Conservation (phyloP, 2,329 filamentous ascomycete species). For the Xylaria sp. region DNA sequence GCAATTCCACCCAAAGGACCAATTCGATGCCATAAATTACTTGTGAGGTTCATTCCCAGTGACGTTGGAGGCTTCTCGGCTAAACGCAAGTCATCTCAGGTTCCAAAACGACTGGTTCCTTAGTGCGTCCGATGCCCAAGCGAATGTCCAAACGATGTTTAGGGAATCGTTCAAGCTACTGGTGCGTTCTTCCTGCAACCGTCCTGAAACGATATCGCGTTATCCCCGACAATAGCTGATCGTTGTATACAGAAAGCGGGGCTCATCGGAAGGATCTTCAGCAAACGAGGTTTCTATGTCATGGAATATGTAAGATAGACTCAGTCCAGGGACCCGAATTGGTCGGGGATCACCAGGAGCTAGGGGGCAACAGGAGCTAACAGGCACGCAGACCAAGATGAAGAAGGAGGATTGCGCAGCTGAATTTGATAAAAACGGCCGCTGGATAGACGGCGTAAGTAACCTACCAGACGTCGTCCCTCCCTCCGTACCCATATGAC, state of each 20-base stretch:
- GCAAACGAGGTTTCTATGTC: slow-evolving; percentile 1
- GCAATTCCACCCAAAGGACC: background rate
- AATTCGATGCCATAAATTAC: background rate
- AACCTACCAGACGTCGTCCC: too few species aligned
- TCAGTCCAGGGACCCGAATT: too few species aligned
- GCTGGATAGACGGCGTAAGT: too few species aligned
- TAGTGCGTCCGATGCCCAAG: background rate
- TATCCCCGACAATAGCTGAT: background rate
- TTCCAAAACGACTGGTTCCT: background rate
- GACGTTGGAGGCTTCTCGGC: background rate
- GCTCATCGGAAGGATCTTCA: slow-evolving; percentile 4
- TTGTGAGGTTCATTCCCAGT: background rate
- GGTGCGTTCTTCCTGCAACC: too few species aligned
- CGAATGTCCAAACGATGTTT: background rate
- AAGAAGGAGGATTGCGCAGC: too few species aligned
- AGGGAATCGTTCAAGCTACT: background rate
- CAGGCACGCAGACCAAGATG: background rate
- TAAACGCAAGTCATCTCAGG: background rate
- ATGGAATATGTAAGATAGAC: slow-evolving; percentile 6
- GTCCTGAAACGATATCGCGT: background rate
- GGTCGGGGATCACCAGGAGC: background rate
- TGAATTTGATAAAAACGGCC: too few species aligned
- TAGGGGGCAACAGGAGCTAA: background rate
- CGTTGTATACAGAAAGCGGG: slow-evolving; percentile 1
- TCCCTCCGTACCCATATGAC: background rate